phyloP scores from a whole-genome alignment of 2,329 filamentous ascomycete species.

The Trichoderma asperellum region DNA sequence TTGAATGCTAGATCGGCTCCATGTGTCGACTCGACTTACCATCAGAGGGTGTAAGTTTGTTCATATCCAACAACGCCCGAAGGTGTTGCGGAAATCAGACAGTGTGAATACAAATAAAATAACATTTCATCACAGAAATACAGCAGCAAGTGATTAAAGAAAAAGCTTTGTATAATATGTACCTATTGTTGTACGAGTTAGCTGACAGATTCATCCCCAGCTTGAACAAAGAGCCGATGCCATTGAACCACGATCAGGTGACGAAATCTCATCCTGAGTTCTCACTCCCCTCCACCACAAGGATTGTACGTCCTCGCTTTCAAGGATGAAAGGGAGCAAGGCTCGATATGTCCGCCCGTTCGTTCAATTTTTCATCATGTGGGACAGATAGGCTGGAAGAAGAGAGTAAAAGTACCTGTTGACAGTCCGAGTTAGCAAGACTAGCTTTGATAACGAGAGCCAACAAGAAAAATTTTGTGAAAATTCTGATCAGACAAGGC shows the following conservation, averaged over 20 bases:
- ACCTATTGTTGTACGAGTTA: slow-evolving; percentile 44
- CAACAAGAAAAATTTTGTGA: slow-evolving; percentile 33
- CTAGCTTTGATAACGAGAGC: slow-evolving; percentile 30
- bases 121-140: slow-evolving; percentile 52
- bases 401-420: slow-evolving; percentile 47
- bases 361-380: slow-evolving; percentile 69
- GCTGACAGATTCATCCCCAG: slow-evolving; percentile 35
- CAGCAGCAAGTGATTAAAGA: slow-evolving; percentile 29
- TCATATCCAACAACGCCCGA: slow-evolving; percentile 51
- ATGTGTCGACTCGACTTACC: slow-evolving; percentile 39
- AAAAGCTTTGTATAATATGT: slow-evolving; percentile 38
- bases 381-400: slow-evolving; percentile 29
- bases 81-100: slow-evolving; percentile 53
- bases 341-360: slow-evolving; percentile 71
- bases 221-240: slow-evolving; percentile 38
- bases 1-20: background rate
- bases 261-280: slow-evolving; percentile 69
- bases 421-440: slow-evolving; percentile 45
- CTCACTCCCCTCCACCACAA: slow-evolving; percentile 56
- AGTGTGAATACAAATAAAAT: slow-evolving; percentile 59
- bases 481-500: slow-evolving; percentile 65
- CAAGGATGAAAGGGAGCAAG: slow-evolving; percentile 50
- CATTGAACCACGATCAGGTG: slow-evolving; percentile 58
- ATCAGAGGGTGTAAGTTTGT: slow-evolving; percentile 60
- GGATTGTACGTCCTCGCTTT: slow-evolving; percentile 66